Percentiles rank a stretch among this genome's conserved stretches.
These are phyloP conservation scores for Penicillium sp. DNA, from an alignment of 2,329 filamentous ascomycete species.

Conservation along the genomic window DNA sequence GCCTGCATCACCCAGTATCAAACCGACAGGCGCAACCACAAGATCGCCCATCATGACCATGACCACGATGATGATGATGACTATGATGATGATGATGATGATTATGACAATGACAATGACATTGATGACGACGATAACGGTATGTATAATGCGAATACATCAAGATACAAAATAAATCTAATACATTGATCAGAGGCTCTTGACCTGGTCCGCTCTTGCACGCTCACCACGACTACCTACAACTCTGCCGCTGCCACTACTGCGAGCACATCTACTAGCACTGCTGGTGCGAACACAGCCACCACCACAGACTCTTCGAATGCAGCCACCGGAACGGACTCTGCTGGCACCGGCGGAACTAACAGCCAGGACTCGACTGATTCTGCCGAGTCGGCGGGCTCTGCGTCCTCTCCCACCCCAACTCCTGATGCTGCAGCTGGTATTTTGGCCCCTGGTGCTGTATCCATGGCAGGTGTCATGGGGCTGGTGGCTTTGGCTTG, in stretches of 20 bases:
- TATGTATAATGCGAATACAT: constrained; percentile 10
- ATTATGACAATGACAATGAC: constrained; percentile 17
- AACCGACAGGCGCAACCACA: constrained; percentile 7
- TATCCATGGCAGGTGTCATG: constrained; percentile 20
- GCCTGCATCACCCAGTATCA: constrained; percentile 32
- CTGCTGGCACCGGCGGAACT: neutral
- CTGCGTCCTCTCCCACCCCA: constrained; percentile 9
- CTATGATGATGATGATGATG: constrained; percentile 7
- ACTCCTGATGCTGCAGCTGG: constrained; percentile 17
- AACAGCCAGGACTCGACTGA: constrained; percentile 1
- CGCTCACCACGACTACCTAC: constrained; percentile 28
- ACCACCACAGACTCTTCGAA: constrained; percentile 4
- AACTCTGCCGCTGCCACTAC: constrained; percentile 23
- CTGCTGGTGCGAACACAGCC: neutral
- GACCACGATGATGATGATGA: constrained; percentile 20
- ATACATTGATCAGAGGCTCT: constrained; percentile 26
- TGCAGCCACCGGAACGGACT: neutral
- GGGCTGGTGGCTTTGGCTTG: constrained; percentile 27
- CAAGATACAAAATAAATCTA: neutral
- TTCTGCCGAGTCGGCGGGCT: neutral
- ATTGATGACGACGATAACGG: constrained; percentile 25
- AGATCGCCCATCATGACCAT: constrained; percentile 10
- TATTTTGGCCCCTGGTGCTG: constrained; percentile 12
- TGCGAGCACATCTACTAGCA: constrained; percentile 7
- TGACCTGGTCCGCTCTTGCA: constrained; percentile 30